A percentile compares a stretch with the other conserved stretches of the same genome.
Conservation (phyloP, 805 yeast genomes). For the Vanderwaltozyma tropicalis region DNA sequence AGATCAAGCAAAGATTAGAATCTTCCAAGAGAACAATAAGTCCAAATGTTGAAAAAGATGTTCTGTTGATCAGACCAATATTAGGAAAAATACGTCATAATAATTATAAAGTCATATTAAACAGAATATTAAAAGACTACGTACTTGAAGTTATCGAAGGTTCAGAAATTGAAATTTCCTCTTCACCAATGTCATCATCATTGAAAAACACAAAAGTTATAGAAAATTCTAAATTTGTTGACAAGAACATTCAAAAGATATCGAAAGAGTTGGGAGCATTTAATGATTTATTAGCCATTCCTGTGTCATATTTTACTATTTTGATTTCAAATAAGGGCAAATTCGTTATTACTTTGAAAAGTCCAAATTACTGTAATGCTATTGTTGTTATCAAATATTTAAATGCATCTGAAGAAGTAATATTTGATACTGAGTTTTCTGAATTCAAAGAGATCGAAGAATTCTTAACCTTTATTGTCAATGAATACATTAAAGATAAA, state of each 20-base stretch:
- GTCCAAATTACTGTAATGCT: constrained; percentile 27
- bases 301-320: constrained; percentile 15
- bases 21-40: constrained; percentile 4
- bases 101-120: constrained; percentile 20
- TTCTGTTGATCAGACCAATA: constrained; percentile 23
- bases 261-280: constrained; percentile 19
- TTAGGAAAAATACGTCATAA: constrained; percentile 27
- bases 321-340: constrained; percentile 7
- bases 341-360: constrained; percentile 13
- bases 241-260: constrained; percentile 17
- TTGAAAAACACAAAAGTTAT: background rate
- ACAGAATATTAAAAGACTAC: constrained; percentile 19
- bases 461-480: constrained; percentile 24
- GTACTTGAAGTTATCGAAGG: constrained; percentile 17
- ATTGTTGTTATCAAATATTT: constrained; percentile 16
- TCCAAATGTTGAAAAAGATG: constrained; percentile 9
- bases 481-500: constrained; percentile 16
- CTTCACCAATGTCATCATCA: background rate
- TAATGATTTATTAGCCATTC: constrained; percentile 13
- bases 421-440: constrained; percentile 22
- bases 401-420: constrained; percentile 1
- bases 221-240: constrained; percentile 1
- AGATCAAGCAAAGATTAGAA: constrained; percentile 19
- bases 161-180: constrained; percentile 2
- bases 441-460: constrained; percentile 29